These are phyloP conservation scores for Leccinellum luteum DNA, from an alignment of 768 basidiomycete species.

Conservation along the genomic window DNA sequence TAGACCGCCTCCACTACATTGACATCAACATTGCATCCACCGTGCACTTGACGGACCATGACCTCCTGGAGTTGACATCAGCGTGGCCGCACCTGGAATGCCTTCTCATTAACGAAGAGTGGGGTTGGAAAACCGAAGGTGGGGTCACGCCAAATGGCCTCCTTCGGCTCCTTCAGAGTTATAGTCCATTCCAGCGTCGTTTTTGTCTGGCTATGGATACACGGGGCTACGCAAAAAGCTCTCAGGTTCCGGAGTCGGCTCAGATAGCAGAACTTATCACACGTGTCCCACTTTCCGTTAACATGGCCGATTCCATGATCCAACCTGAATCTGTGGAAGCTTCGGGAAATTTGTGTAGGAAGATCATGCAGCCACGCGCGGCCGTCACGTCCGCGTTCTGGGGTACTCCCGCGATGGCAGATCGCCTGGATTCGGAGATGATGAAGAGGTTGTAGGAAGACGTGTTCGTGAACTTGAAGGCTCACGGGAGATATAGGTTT, in stretches of 20 bases:
- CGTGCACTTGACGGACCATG: constrained; percentile 9
- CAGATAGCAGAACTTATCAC: not conserved
- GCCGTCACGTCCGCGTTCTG: constrained; percentile 5
- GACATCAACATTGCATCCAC: constrained; percentile 12
- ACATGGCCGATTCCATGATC: constrained; percentile 18
- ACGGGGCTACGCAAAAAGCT: not conserved
- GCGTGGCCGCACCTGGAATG: constrained; percentile 17
- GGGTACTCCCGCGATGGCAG: constrained; percentile 7
- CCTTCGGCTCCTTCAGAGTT: constrained; percentile 10
- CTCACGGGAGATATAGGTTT: not conserved
- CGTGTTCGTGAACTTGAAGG: constrained; percentile 21
- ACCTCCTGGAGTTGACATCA: constrained; percentile 13
- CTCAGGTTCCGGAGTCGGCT: not conserved
- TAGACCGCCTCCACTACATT: constrained; percentile 10
- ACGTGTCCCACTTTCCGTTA: constrained; percentile 9
- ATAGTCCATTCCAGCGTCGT: not conserved
- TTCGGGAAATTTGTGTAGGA: constrained; percentile 17
- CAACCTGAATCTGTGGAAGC: constrained; percentile 15
- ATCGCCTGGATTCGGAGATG: constrained; percentile 15
- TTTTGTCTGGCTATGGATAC: constrained; percentile 17
- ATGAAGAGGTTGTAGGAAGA: constrained; percentile 16
- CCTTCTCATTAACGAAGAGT: constrained; percentile 18
- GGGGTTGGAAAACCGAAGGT: constrained; percentile 16
- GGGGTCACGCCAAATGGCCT: constrained; percentile 21
- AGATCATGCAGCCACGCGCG: constrained; percentile 7